Percentiles rank a stretch among this genome's conserved stretches.
Conservation (phyloP, 1,139 yeast species). For the Suhomyces bokatorum region DNA sequence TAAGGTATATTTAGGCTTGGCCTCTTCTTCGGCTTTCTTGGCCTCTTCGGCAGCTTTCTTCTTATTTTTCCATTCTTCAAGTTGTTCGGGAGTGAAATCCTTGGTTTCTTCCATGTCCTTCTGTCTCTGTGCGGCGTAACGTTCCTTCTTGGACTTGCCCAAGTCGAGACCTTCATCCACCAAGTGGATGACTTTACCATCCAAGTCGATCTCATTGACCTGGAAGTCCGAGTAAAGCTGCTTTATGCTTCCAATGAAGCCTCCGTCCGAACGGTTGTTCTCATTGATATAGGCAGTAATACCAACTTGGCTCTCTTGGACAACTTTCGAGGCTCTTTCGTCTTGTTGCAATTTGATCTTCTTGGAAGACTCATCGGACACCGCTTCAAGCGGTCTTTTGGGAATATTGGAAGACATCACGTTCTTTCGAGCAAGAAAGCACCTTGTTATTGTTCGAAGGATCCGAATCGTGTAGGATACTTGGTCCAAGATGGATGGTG, state of each 20-base stretch:
- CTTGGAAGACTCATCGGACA: constrained; percentile 11
- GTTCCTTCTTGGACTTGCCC: constrained; percentile 53
- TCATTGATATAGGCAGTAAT: constrained; percentile 66
- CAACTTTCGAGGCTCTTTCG: constrained; percentile 20
- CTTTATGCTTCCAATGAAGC: constrained; percentile 78
- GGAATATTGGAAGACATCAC: constrained; percentile 2
- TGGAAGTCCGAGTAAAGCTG: constrained; percentile 93
- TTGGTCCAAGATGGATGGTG: neutral
- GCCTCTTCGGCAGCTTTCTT: constrained; percentile 26
- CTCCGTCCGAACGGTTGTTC: constrained; percentile 43
- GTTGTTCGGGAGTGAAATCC: constrained; percentile 37
- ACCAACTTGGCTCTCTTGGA: constrained; percentile 77
- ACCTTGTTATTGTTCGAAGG: neutral
- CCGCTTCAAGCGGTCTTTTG: constrained; percentile 14
- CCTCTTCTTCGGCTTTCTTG: constrained; percentile 24
- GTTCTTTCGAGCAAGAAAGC: neutral
- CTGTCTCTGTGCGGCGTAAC: constrained; percentile 47
- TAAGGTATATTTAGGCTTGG: constrained; percentile 45
- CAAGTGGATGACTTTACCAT: constrained; percentile 74
- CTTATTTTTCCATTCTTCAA: constrained; percentile 33
- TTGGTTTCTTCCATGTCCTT: constrained; percentile 39
- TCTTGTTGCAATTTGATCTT: constrained; percentile 13
- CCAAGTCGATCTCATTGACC: constrained; percentile 77
- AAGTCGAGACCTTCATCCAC: constrained; percentile 67
- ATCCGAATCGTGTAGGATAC: constrained; percentile 4